These are phyloP conservation scores for Setaria viridis DNA, from an alignment of 202 grass and related monocot species.

Conservation along the genomic window DNA sequence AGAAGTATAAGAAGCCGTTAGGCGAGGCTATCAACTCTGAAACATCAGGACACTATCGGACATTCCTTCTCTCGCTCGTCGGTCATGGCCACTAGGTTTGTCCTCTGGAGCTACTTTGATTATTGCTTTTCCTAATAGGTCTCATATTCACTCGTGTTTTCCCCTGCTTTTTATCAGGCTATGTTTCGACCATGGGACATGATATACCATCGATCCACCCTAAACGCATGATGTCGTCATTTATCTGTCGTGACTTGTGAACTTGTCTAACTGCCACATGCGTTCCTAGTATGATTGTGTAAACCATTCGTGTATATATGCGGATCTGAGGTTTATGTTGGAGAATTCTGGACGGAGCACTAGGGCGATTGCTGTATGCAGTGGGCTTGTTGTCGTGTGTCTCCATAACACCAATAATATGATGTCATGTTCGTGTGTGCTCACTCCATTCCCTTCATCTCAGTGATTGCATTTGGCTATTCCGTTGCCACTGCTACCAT, in stretches of 20 bases:
- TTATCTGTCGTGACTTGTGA: slow-evolving; percentile 32
- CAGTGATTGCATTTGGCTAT: neutral
- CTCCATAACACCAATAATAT: slow-evolving; percentile 9
- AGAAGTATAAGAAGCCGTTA: slow-evolving; percentile 79
- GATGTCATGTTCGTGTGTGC: neutral
- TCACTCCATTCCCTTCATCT: neutral
- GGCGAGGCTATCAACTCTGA: slow-evolving; percentile 83
- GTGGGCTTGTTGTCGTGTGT: slow-evolving; percentile 10
- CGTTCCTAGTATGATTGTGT: slow-evolving; percentile 15
- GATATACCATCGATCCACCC: slow-evolving; percentile 15
- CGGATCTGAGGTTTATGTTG: slow-evolving; percentile 5
- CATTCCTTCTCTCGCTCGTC: slow-evolving; percentile 91
- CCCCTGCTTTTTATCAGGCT: slow-evolving; percentile 35
- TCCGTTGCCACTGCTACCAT: neutral
- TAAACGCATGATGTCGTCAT: slow-evolving; percentile 18
- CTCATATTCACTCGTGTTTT: slow-evolving; percentile 27
- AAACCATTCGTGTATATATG: slow-evolving; percentile 35
- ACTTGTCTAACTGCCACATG: slow-evolving; percentile 28
- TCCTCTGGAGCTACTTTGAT: slow-evolving; percentile 17
- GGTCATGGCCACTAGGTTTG: slow-evolving; percentile 66
- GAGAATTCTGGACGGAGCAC: neutral
- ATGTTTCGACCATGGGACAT: slow-evolving; percentile 18
- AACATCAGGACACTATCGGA: slow-evolving; percentile 82
- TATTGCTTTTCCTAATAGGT: neutral
- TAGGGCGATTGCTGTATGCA: slow-evolving; percentile 6